Evolutionary conservation across 2,329 filamentous ascomycete genomes (phyloP).

Genomic region (Aspergillus amoenus): DNA sequence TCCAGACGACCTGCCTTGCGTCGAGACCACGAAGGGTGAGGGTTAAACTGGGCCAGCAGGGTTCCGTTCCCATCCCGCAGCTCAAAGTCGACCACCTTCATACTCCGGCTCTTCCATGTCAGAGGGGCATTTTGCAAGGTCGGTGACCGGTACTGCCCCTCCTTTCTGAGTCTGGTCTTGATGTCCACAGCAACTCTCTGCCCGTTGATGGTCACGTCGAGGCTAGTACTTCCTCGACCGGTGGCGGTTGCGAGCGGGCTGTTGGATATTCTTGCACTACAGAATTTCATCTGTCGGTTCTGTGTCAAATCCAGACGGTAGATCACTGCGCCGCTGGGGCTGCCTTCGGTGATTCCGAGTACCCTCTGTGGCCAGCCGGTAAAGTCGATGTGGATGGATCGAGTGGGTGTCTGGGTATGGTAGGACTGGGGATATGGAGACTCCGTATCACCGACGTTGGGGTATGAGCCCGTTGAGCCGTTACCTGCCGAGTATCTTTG

Average conservation of each 20-base stretch:
- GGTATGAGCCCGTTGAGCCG: not conserved
- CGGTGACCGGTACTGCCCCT: not conserved
- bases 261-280: not conserved
- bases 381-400: slow-evolving; percentile 8
- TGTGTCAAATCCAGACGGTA: not conserved
- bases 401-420: not conserved
- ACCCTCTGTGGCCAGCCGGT: not conserved
- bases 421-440: not conserved
- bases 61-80: slow-evolving; percentile 4
- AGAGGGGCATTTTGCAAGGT: not conserved
- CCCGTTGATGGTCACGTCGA: not conserved
- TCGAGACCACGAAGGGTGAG: slow-evolving; percentile 1
- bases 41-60: slow-evolving; percentile 5
- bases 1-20: slow-evolving; percentile 5
- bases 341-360: not conserved
- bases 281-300: not conserved
- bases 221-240: not conserved
- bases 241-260: not conserved
- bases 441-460: not conserved
- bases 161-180: not conserved
- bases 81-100: slow-evolving; percentile 11
- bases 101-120: slow-evolving; percentile 5
- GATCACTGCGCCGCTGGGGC: not conserved
- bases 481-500: not conserved
- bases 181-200: not conserved